phyloP scores from a whole-genome alignment of 306 rosid genomes.

The Acacia crassicarpa region DNA sequence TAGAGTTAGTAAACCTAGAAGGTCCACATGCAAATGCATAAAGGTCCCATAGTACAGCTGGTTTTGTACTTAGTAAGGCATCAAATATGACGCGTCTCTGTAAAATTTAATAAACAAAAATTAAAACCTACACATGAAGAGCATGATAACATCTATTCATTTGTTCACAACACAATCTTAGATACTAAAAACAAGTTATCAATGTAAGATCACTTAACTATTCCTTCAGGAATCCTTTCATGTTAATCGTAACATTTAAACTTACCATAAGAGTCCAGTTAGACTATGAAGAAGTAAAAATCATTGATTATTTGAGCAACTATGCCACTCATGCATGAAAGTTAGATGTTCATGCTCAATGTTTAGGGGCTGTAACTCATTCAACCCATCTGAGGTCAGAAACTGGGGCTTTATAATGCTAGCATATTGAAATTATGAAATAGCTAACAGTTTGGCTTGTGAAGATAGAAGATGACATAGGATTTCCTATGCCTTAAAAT shows the following conservation, averaged over 20 bases:
- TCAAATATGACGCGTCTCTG: conserved; percentile 78
- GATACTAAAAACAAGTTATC: conserved; percentile 12
- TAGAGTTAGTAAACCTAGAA: conserved; percentile 64
- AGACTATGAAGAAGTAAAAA: conserved; percentile 1
- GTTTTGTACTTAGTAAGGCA: conserved; percentile 69
- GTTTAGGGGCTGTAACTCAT: not conserved
- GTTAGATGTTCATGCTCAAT: conserved; percentile 13
- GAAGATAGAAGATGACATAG: not conserved
- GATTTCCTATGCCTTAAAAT: not conserved
- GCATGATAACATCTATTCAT: conserved; percentile 21
- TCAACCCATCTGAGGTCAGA: not conserved
- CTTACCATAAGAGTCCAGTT: conserved; percentile 9
- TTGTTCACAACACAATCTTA: conserved; percentile 18
- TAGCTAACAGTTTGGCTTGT: not conserved
- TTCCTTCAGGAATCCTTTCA: conserved; percentile 6
- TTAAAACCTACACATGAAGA: conserved; percentile 39
- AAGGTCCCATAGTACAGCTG: conserved; percentile 75
- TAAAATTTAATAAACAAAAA: conserved; percentile 38
- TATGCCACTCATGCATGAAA: conserved; percentile 8
- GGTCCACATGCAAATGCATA: conserved; percentile 80
- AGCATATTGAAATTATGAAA: conserved; percentile 3
- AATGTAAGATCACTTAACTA: conserved; percentile 6
- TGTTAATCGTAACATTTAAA: conserved; percentile 13
- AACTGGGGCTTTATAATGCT: not conserved
- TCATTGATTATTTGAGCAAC: not conserved